phyloP scores from a whole-genome alignment of 1,139 yeast genomes.

The Taphrina confusa region DNA sequence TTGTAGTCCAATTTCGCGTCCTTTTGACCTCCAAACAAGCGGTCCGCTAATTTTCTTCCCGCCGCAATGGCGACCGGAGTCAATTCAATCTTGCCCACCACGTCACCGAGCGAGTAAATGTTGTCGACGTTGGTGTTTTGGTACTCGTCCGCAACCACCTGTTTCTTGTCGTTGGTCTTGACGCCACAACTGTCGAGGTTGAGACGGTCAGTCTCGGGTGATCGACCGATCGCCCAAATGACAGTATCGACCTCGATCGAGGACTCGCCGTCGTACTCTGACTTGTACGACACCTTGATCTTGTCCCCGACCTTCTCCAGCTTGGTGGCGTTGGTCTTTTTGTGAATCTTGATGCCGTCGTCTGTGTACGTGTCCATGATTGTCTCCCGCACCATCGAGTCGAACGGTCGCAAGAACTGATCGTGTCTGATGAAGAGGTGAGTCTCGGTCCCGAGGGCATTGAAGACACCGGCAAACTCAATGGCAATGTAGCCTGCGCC shows the following conservation, averaged over 20 bases:
- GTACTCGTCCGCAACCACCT: slow-evolving; percentile 77
- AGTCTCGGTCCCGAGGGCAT: slow-evolving; percentile 83
- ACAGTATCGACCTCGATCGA: slow-evolving; percentile 72
- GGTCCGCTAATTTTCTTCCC: slow-evolving; percentile 87
- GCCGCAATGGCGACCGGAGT: slow-evolving; percentile 99
- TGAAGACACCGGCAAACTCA: slow-evolving; percentile 91
- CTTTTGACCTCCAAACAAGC: slow-evolving; percentile 78
- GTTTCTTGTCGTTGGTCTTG: slow-evolving; percentile 57
- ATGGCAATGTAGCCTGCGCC: slow-evolving; percentile 99
- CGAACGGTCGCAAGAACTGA: slow-evolving; percentile 83
- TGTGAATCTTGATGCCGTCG: slow-evolving; percentile 79
- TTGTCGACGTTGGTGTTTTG: slow-evolving; percentile 75
- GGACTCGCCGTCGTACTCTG: slow-evolving; percentile 50
- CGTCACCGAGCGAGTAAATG: slow-evolving; percentile 89
- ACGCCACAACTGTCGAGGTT: slow-evolving; percentile 78
- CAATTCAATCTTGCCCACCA: slow-evolving; percentile 78
- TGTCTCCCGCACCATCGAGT: slow-evolving; percentile 72
- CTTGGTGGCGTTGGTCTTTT: slow-evolving; percentile 54
- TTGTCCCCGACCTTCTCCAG: slow-evolving; percentile 56
- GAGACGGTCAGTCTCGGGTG: slow-evolving; percentile 63
- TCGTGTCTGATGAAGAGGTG: slow-evolving; percentile 88
- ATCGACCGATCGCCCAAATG: slow-evolving; percentile 94
- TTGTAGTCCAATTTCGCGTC: slow-evolving; percentile 70
- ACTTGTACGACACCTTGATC: slow-evolving; percentile 64
- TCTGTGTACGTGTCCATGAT: slow-evolving; percentile 76